Conservation (phyloP, 1,284 basidiomycete genomes). For the Fomitopsis pinicola region DNA sequence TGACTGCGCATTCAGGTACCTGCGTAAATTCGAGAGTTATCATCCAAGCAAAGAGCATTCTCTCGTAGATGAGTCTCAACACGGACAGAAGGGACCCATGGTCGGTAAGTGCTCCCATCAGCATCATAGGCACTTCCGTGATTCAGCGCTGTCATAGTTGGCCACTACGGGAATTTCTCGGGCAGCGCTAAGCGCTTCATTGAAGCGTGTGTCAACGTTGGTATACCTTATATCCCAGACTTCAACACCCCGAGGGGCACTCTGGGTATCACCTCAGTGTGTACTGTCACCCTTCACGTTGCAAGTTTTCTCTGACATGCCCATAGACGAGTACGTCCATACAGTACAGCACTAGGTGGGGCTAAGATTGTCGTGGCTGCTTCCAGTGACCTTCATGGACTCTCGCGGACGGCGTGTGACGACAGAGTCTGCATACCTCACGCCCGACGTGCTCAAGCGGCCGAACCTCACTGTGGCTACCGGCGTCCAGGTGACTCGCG, state of each 20-base stretch:
- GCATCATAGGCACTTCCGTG: background rate
- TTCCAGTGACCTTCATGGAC: conserved; percentile 60
- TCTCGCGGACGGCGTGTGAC: conserved; percentile 47
- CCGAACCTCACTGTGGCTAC: conserved; percentile 58
- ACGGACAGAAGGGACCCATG: conserved; percentile 49
- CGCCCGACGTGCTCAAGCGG: conserved; percentile 52
- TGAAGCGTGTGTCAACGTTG: conserved; percentile 39
- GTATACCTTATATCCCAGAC: conserved; percentile 46
- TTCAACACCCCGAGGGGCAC: conserved; percentile 48
- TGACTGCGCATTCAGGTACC: conserved; percentile 38
- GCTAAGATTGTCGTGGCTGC: background rate
- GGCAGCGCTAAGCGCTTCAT: conserved; percentile 39
- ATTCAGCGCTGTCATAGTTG: conserved; percentile 19
- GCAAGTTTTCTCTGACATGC: background rate
- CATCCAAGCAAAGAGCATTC: conserved; percentile 42
- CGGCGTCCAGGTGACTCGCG: conserved; percentile 46
- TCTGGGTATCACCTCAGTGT: conserved; percentile 27
- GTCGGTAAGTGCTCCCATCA: conserved; percentile 20
- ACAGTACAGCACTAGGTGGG: no score
- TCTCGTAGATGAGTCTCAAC: conserved; percentile 38
- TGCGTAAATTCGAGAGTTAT: conserved; percentile 57
- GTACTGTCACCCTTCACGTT: background rate
- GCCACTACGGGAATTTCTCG: conserved; percentile 28
- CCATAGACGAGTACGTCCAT: background rate
- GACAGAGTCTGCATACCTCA: conserved; percentile 62